Base-by-base conservation (phyloP, 495 filamentous ascomycete genomes). In the Coniosporium apollinis region DNA sequence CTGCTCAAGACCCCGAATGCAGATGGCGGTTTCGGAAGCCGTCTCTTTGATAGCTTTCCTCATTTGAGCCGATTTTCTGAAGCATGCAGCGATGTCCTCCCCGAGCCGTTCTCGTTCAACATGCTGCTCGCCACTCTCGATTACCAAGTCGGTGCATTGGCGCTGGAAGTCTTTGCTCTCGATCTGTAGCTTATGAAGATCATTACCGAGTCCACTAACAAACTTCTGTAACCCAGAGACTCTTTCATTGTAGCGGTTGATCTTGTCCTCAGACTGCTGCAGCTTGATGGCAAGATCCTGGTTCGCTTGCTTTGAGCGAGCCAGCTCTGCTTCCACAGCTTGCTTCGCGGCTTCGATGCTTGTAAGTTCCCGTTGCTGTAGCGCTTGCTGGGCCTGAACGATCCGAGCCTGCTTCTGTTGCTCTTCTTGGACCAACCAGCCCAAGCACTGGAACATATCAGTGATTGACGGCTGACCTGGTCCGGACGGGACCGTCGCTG, bases 181-280 rank as follows among this genome's bases (percentile, higher is more conserved):
- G 3, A n/a, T 35, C 24, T 34, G 38, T 7, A 52, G 19, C 7
- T 28, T 19, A 16, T 39, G 22, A 17, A 51, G n/a, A 32, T 55
- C 52, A 13, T 37, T 45, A 10, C 38, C 44, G 4, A 55, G 25
- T 10, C 47, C 47, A 6, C 47, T 39, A 5, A 51, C 38, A 36
- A 44, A 53, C 17, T 39, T 51, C 38, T 45, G 31, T 33, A 52
- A 32, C 3, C 31, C 24, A n/a, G 28, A 21, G 0, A 45, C 19
- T 38, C 37, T 45, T 20, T 16, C 13, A 9, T 45, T 21, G 29
- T 43, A 40, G 3, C 17, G 19, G 16, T 28, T 13, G 2, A 46
- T 3, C 28, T 42, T 43, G 5, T 6, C 17, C 4, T 24, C 21
- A 16, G 37, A 35, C 30, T 41, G 30, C 3, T 37, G 30, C 9